phyloP scores from a whole-genome alignment of 2,329 filamentous ascomycete genomes.

The Alternaria alternata region DNA sequence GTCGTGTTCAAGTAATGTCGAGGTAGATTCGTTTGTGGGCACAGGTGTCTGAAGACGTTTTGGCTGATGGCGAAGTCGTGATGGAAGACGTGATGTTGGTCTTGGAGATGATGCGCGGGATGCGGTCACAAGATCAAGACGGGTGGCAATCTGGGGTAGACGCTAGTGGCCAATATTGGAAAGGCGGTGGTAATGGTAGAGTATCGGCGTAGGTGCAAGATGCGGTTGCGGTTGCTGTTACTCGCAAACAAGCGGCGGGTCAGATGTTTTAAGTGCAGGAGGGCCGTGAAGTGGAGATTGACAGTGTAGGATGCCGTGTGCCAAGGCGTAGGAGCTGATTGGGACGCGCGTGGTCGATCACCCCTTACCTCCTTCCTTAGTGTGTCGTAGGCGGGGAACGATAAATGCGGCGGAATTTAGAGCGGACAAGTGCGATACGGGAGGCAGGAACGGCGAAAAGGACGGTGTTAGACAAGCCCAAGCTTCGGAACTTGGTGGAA shows the following conservation, averaged over 20 bases:
- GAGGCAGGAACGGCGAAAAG: slow-evolving; percentile 17
- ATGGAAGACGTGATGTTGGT: slow-evolving; percentile 26
- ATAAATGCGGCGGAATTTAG: slow-evolving; percentile 21
- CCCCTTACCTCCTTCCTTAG: slow-evolving; percentile 25
- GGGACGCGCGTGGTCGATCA: slow-evolving; percentile 26
- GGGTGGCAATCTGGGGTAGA: slow-evolving; percentile 35
- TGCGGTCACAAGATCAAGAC: slow-evolving; percentile 29
- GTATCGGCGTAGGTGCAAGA: slow-evolving; percentile 15
- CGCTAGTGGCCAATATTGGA: slow-evolving; percentile 32
- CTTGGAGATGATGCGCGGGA: slow-evolving; percentile 6
- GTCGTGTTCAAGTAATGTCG: slow-evolving; percentile 36
- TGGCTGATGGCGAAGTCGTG: slow-evolving; percentile 31
- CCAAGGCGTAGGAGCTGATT: slow-evolving; percentile 39
- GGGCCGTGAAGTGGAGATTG: slow-evolving; percentile 29
- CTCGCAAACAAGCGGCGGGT: slow-evolving; percentile 20
- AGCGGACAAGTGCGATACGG: slow-evolving; percentile 24
- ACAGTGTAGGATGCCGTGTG: slow-evolving; percentile 27
- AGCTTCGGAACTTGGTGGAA: slow-evolving; percentile 26
- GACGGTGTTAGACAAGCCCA: slow-evolving; percentile 20
- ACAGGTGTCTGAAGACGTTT: slow-evolving; percentile 31
- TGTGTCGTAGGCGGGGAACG: slow-evolving; percentile 23
- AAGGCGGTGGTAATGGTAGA: slow-evolving; percentile 15
- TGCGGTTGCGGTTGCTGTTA: slow-evolving; percentile 8
- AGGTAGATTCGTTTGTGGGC: slow-evolving; percentile 30
- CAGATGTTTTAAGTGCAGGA: slow-evolving; percentile 31